phyloP scores from a whole-genome alignment of 495 filamentous ascomycete species.

The Friedmanniomyces endolithicus region DNA sequence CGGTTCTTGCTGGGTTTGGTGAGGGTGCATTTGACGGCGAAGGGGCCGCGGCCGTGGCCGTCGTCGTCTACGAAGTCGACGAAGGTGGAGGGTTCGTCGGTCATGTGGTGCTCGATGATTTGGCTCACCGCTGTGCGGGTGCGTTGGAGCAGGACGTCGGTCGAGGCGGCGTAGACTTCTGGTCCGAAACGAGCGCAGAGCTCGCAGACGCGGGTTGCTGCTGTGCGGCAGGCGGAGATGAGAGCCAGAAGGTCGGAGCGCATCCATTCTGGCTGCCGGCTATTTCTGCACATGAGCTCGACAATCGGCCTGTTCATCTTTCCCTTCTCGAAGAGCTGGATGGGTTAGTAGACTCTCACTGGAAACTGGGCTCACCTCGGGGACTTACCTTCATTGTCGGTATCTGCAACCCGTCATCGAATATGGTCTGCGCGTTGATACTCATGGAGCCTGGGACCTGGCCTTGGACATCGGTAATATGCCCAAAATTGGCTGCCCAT shows the following conservation, averaged over 20 bases:
- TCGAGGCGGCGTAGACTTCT: conserved; percentile 35
- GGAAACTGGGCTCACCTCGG: no score
- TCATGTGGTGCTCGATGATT: conserved; percentile 37
- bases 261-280: conserved; percentile 40
- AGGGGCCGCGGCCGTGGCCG: conserved; percentile 38
- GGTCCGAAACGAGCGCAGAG: conserved; percentile 35
- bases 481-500: conserved; percentile 41
- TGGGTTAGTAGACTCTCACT: no score
- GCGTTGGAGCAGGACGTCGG: conserved; percentile 33
- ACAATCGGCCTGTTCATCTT: conserved; percentile 35
- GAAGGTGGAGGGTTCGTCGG: conserved; percentile 33
- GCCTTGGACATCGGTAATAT: conserved; percentile 41
- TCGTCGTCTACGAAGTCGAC: conserved; percentile 44
- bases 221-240: conserved; percentile 38
- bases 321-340: conserved; percentile 34
- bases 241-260: conserved; percentile 38
- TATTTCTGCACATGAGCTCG: conserved; percentile 38
- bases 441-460: conserved; percentile 42
- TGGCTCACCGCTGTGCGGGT: conserved; percentile 35
- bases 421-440: conserved; percentile 39
- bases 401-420: conserved; percentile 42
- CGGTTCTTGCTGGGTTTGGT: conserved; percentile 29
- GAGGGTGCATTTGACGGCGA: conserved; percentile 39
- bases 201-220: conserved; percentile 34
- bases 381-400: conserved; percentile 39